Percentiles rank a stretch among this genome's conserved stretches.
Conservation (phyloP, 805 yeast genomes). For the Myxozyma vanderwaltii region DNA sequence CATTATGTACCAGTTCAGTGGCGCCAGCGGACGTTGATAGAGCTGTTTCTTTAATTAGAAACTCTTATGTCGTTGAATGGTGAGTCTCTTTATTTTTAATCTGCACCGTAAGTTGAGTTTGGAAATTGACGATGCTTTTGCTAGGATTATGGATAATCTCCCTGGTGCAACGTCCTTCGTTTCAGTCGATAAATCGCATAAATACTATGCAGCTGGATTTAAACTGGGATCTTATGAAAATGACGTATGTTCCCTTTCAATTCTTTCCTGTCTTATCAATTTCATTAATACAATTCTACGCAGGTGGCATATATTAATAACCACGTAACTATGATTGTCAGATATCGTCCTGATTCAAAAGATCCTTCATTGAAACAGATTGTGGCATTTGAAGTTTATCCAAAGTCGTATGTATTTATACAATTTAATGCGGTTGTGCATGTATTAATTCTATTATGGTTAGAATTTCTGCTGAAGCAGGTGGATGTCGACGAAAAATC, state of each 20-base stretch:
- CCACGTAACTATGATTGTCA: conserved; percentile 77
- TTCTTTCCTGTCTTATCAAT: conserved; percentile 24
- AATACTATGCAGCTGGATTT: conserved; percentile 84
- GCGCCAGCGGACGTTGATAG: conserved; percentile 53
- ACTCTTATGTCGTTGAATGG: conserved; percentile 84
- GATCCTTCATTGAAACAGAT: conserved; percentile 49
- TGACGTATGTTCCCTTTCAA: conserved; percentile 38
- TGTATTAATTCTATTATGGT: not conserved
- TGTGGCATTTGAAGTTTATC: conserved; percentile 89
- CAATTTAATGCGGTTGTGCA: conserved; percentile 40
- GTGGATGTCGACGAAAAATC: conserved; percentile 74
- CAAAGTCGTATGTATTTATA: conserved; percentile 59
- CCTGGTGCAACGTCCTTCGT: conserved; percentile 88
- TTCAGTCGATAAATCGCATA: conserved; percentile 56
- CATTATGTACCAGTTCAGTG: conserved; percentile 69
- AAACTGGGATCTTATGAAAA: conserved; percentile 72
- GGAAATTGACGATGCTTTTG: not conserved
- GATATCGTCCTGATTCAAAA: conserved; percentile 54
- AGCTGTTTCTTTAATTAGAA: conserved; percentile 61
- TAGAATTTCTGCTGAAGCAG: conserved; percentile 37
- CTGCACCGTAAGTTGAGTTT: too few relatives aligned
- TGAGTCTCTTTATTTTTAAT: conserved; percentile 9
- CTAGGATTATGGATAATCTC: conserved; percentile 62
- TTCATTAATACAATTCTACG: not conserved
- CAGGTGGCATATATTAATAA: conserved; percentile 62